Percentiles rank a stretch among this genome's conserved stretches.
Conservation (phyloP, 2,329 filamentous ascomycete genomes). For the Penicillium sp. region DNA sequence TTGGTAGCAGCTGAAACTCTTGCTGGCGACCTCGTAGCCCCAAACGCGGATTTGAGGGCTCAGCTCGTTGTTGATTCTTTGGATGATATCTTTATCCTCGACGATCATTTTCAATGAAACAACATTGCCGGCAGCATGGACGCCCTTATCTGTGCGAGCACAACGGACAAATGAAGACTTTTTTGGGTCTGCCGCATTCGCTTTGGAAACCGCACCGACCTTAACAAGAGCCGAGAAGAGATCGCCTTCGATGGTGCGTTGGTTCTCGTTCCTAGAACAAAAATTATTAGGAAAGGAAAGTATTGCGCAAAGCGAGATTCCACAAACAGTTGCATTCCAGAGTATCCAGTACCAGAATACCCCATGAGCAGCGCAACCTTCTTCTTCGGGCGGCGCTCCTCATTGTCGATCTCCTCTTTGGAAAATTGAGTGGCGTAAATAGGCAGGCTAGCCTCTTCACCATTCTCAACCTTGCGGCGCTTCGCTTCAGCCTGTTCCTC, state of each 20-base stretch:
- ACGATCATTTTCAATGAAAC: conserved; percentile 95
- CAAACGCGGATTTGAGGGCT: conserved; percentile 90
- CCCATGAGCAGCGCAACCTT: conserved; percentile 96
- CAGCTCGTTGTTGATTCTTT: conserved; percentile 86
- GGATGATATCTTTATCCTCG: conserved; percentile 81
- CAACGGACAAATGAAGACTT: conserved; percentile 94
- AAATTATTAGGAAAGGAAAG: conserved; percentile 1
- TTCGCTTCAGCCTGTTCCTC: conserved; percentile 57
- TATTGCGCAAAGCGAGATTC: neutral
- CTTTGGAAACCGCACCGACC: conserved; percentile 92
- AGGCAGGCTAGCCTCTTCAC: conserved; percentile 41
- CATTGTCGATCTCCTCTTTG: conserved; percentile 82
- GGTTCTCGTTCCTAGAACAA: conserved; percentile 51
- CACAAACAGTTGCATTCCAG: conserved; percentile 83
- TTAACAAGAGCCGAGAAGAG: conserved; percentile 89
- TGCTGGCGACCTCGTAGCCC: conserved; percentile 88
- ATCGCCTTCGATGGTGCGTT: conserved; percentile 95
- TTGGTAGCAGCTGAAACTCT: conserved; percentile 92
- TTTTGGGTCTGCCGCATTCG: conserved; percentile 93
- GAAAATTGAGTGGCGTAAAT: conserved; percentile 63
- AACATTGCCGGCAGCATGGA: conserved; percentile 93
- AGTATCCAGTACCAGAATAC: conserved; percentile 95
- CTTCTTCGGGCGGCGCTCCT: conserved; percentile 85
- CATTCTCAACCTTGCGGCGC: conserved; percentile 55
- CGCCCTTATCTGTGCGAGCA: conserved; percentile 94